phyloP scores from a whole-genome alignment of 306 rosid genomes.

The Spatholobus suberectus region DNA sequence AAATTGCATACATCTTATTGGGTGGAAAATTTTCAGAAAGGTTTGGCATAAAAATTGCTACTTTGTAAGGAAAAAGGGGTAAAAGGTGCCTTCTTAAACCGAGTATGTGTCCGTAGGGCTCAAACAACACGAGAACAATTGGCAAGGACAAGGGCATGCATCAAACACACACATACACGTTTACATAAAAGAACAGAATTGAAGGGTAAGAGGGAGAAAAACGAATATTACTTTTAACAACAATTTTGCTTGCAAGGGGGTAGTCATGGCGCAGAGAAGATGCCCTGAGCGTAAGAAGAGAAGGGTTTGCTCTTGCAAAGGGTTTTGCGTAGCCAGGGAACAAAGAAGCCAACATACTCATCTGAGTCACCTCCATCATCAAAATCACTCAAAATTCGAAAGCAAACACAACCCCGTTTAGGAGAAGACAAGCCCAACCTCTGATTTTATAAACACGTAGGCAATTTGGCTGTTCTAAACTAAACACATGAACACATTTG shows the following conservation, averaged over 20 bases:
- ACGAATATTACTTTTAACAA: conserved; percentile 61
- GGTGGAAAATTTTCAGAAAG: not conserved
- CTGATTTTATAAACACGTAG: no score
- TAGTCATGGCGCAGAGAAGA: conserved; percentile 61
- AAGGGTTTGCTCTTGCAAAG: not conserved
- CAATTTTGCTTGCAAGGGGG: conserved; percentile 83
- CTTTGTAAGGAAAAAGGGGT: not conserved
- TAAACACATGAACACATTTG: not conserved
- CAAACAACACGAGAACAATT: conserved; percentile 6
- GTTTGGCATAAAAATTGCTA: conserved; percentile 6
- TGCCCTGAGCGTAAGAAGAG: conserved; percentile 49
- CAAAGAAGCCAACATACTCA: conserved; percentile 43
- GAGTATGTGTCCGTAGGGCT: not conserved
- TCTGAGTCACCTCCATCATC: conserved; percentile 14
- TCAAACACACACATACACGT: not conserved
- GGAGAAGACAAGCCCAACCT: not conserved
- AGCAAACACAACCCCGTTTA: not conserved
- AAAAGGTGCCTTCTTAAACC: not conserved
- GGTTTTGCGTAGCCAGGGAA: conserved; percentile 45
- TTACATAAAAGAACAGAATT: not conserved
- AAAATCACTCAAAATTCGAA: not conserved
- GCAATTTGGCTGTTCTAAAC: no score
- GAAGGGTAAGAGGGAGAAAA: conserved; percentile 1
- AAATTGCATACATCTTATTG: not conserved
- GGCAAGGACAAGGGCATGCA: not conserved